phyloP scores from a whole-genome alignment of 768 basidiomycete genomes.

The Guyanaporus albipodus region DNA sequence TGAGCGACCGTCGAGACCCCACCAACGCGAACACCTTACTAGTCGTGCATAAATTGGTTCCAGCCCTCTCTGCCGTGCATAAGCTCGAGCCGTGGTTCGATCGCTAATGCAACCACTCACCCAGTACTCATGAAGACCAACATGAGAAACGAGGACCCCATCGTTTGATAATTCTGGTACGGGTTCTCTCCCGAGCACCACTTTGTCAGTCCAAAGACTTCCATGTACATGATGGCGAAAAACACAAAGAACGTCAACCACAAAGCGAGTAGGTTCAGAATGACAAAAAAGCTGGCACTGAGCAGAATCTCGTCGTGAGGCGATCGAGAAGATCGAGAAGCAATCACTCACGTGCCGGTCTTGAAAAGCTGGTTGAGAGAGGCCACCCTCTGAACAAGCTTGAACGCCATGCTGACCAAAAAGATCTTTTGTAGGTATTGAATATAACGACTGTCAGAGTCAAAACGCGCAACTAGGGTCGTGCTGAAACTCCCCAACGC shows the following conservation, averaged over 20 bases:
- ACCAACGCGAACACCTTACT: constrained; percentile 39
- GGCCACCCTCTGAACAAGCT: constrained; percentile 85
- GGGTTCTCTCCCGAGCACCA: constrained; percentile 64
- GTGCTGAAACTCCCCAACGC: constrained; percentile 80
- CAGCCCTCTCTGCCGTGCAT: constrained; percentile 70
- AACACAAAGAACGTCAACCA: constrained; percentile 92
- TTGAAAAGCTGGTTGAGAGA: constrained; percentile 96
- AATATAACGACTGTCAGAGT: constrained; percentile 43
- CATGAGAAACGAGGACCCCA: constrained; percentile 83
- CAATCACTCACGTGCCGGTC: constrained; percentile 76
- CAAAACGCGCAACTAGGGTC: constrained; percentile 66
- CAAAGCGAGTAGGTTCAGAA: constrained; percentile 76
- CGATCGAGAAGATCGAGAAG: neutral
- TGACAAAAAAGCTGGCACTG: constrained; percentile 83
- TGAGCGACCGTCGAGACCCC: neutral
- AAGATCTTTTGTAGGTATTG: constrained; percentile 85
- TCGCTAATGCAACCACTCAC: constrained; percentile 40
- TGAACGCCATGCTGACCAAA: constrained; percentile 89
- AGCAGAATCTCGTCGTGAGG: neutral
- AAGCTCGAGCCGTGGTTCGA: neutral
- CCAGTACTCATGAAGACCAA: constrained; percentile 90
- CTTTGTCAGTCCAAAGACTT: constrained; percentile 89
- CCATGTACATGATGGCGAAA: constrained; percentile 83
- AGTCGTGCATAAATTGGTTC: constrained; percentile 98
- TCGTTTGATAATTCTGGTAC: constrained; percentile 70